Percentiles rank a stretch among this genome's conserved stretches.
Evolutionary conservation across 176 grass and related monocot genomes (phyloP).

Genomic region (Microstegium vimineum): DNA sequence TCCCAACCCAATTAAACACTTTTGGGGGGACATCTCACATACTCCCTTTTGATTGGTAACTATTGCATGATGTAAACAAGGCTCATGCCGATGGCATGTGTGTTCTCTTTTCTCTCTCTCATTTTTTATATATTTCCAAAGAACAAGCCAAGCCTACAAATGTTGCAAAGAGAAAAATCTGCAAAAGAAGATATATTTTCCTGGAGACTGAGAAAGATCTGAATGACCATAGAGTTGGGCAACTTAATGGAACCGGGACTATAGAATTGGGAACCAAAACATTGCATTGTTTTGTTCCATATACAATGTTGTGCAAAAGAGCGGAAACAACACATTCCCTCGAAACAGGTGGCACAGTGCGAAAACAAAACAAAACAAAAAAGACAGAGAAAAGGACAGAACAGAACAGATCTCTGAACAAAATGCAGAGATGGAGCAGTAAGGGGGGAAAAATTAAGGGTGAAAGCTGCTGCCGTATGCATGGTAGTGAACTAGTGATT

Average conservation of each 20-base stretch:
- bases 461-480: conserved; percentile 12
- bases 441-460: background rate
- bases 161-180: background rate
- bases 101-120: background rate
- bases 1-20: background rate
- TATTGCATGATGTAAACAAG: background rate
- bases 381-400: background rate
- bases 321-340: background rate
- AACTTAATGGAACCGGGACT: background rate
- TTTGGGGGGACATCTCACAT: background rate
- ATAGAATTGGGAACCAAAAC: background rate
- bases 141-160: background rate
- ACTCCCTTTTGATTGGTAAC: background rate
- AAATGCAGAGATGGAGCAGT: conserved; percentile 7
- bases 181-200: background rate
- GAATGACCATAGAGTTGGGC: background rate
- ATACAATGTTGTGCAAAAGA: background rate
- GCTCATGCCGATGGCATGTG: background rate
- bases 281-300: no score
- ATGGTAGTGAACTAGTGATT: no score
- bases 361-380: background rate
- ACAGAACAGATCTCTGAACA: conserved; percentile 8
- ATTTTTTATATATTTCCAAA: background rate
- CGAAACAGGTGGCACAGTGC: background rate
- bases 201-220: background rate